Evolutionary conservation across 129 eudicot species (phyloP), one percentile per base, ranked within the genome.

Genomic region (Lactuca sativa): DNA sequence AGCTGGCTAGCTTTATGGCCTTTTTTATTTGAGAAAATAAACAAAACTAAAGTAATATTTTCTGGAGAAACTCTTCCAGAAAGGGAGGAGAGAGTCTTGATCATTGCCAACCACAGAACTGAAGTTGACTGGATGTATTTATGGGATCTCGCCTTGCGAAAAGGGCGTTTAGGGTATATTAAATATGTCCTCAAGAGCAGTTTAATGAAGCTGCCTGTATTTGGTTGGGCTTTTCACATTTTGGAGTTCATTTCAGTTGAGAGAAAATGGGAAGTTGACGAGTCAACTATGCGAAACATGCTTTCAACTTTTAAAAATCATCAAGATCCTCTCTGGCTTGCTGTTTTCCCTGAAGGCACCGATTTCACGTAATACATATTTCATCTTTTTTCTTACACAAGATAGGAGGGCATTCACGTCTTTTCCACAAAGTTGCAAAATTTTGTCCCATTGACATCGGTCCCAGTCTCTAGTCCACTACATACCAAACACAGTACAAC

Each of bases 91-190:
- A 82, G 95, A 37, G 95, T 74, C 16, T 64, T 92, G 71, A 73
- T 89, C 57, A 86, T 92, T 32, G 95, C 98, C 9, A 92, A 92
- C 75, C 98, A 92, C 70, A 77, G 95, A 76, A 92, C 96, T 15
- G 98, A 89, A 52, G 96, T 92, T 69, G 98, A 89, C 61, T 92
- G 98, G 96, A 92, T 92, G 98, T 92, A 92, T 74, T 78, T 92
- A 77, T 92, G 98, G 98, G 95, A 92, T 63, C 92, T 92, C 79
- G 95, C 95, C 41, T 69, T 92, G 85, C 69, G 96, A 59, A 92
- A 89, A 62, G 96, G 88, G 44, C 78, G 84, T 66, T 59, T 84
- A 59, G 98, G 98, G 15, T 75, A 79, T 67, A 81, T 92, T 31
- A 92, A 85, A 73, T 92, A 92, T 76, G 75, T 92, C 69, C 92